Percentiles rank a stretch among this genome's conserved stretches.
Evolutionary conservation across 2,329 filamentous ascomycete genomes (phyloP).

Genomic region (Fusarium sp.): DNA sequence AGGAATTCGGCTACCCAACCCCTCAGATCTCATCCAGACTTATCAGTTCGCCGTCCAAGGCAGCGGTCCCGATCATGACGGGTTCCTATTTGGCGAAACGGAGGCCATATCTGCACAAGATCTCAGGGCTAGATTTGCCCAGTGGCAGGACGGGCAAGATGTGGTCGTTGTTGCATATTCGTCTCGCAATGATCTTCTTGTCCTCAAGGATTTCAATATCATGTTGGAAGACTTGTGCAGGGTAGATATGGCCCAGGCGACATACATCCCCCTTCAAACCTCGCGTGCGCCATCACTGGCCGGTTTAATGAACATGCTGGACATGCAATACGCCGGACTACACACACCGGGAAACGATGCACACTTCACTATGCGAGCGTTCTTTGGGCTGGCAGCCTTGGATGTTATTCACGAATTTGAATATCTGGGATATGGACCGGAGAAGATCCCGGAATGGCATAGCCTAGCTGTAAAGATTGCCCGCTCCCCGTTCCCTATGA

Average conservation of each 20-base stretch:
- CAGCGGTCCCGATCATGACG: not conserved
- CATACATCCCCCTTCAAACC: slow-evolving; percentile 5
- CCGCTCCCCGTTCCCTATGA: not conserved
- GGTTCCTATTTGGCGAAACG: slow-evolving; percentile 19
- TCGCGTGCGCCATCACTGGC: not conserved
- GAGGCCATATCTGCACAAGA: slow-evolving; percentile 1
- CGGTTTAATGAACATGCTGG: not conserved
- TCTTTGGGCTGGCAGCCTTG: slow-evolving; percentile 58
- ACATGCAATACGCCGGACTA: slow-evolving; percentile 9
- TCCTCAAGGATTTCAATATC: slow-evolving; percentile 7
- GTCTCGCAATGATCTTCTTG: not conserved
- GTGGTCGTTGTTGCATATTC: slow-evolving; percentile 14
- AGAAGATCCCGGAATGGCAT: slow-evolving; percentile 13
- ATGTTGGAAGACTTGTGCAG: not conserved
- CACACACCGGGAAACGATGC: slow-evolving; percentile 51
- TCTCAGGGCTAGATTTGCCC: slow-evolving; percentile 3
- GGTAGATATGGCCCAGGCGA: slow-evolving; percentile 18
- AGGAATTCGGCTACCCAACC: not conserved
- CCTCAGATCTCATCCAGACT: slow-evolving; percentile 3
- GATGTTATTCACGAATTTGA: slow-evolving; percentile 43
- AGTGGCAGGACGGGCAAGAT: not conserved
- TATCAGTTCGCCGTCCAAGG: slow-evolving; percentile 21
- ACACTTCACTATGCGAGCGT: slow-evolving; percentile 50
- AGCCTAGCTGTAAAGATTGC: slow-evolving; percentile 19
- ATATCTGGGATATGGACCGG: not conserved